These are phyloP conservation scores for Linum tenue DNA, from an alignment of 345 rosid genomes.

Conservation along the genomic window DNA sequence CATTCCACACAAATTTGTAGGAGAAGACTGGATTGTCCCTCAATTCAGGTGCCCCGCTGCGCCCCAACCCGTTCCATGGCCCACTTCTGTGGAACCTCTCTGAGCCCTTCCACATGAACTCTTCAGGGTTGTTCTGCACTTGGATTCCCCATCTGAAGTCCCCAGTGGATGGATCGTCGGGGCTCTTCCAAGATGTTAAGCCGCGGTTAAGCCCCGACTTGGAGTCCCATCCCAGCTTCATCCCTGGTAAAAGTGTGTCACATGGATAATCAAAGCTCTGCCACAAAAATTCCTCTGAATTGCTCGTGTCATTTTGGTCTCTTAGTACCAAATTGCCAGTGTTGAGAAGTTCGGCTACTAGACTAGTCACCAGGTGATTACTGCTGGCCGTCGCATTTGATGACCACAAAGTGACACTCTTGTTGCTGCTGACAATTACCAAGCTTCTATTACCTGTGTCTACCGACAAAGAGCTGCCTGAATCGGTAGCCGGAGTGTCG, in stretches of 20 bases:
- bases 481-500: neutral
- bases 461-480: neutral
- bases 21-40: conserved; percentile 1
- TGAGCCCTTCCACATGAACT: conserved; percentile 3
- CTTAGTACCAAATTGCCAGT: neutral
- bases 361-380: neutral
- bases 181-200: neutral
- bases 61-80: conserved; percentile 16
- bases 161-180: neutral
- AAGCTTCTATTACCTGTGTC: neutral
- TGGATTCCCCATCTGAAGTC: neutral
- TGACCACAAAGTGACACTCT: neutral
- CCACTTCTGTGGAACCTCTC: neutral
- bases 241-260: conserved; percentile 1
- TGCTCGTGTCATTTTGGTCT: neutral
- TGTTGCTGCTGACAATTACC: neutral
- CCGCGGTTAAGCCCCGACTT: neutral
- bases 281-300: neutral
- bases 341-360: neutral
- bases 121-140: conserved; percentile 6
- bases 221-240: neutral
- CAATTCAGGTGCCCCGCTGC: conserved; percentile 2
- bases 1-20: neutral
- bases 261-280: conserved; percentile 5
- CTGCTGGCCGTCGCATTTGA: neutral